Conservation (phyloP, 768 basidiomycete genomes). For the Mycena indigotica region DNA sequence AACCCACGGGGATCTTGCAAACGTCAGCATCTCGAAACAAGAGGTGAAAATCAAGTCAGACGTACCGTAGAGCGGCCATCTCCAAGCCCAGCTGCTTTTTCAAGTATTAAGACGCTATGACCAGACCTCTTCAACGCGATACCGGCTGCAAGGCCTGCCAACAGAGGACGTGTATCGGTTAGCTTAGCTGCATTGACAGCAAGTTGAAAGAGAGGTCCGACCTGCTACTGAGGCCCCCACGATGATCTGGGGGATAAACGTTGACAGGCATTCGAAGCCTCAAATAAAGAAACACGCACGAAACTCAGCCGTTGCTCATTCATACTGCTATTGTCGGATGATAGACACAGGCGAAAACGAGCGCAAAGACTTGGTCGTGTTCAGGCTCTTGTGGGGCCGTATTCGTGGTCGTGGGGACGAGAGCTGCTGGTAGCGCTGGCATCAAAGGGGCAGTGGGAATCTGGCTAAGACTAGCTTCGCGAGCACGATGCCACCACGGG, state of each 20-base stretch:
- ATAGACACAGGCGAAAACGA: no score
- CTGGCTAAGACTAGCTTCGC: no score
- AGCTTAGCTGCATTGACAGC: background rate
- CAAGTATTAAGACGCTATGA: conserved; percentile 46
- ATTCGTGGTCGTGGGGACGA: no score
- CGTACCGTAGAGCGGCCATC: conserved; percentile 1
- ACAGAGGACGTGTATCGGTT: background rate
- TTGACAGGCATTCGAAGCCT: no score
- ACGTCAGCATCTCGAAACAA: background rate
- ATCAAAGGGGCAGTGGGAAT: no score
- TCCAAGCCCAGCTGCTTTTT: conserved; percentile 27
- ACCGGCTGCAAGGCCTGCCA: conserved; percentile 44
- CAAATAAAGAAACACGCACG: no score
- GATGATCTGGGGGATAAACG: conserved; percentile 4
- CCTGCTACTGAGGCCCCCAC: conserved; percentile 10
- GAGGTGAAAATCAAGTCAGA: background rate
- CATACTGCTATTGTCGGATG: no score
- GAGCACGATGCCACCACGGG: no score
- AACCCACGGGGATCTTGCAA: background rate
- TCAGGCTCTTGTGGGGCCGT: no score
- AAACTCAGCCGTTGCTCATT: no score
- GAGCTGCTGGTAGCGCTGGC: no score
- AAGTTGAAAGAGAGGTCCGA: background rate
- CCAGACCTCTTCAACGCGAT: conserved; percentile 41
- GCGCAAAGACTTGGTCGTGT: no score